Conservation (phyloP, 257 asterid genomes). For the Paraleonurus japonicus region DNA sequence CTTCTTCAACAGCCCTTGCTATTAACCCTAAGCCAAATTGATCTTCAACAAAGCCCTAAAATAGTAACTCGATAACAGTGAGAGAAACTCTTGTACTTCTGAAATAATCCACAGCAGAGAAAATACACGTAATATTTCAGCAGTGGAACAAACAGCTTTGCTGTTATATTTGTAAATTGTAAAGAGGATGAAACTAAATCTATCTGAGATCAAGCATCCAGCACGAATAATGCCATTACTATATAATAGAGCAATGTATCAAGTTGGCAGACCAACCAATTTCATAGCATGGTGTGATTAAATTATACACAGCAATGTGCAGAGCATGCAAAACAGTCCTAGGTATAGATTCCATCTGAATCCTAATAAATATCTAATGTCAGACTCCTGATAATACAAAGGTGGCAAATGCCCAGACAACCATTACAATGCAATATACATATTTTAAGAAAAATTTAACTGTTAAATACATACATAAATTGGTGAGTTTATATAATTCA, state of each 20-base stretch:
- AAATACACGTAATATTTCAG: slow-evolving; percentile 14
- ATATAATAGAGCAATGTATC: background rate
- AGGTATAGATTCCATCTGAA: background rate
- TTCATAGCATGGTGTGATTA: background rate
- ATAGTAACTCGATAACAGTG: slow-evolving; percentile 10
- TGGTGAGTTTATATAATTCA: slow-evolving; percentile 18
- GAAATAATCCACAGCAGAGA: slow-evolving; percentile 16
- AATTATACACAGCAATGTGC: background rate
- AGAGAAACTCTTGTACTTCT: slow-evolving; percentile 10
- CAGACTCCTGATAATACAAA: background rate
- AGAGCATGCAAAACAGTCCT: background rate
- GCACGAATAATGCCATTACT: slow-evolving; percentile 12
- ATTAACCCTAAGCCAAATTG: slow-evolving; percentile 98
- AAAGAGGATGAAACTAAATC: slow-evolving; percentile 17
- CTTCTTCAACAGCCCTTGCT: slow-evolving; percentile 99
- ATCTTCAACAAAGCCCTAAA: slow-evolving; percentile 97
- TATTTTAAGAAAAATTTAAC: background rate
- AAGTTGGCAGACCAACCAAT: background rate
- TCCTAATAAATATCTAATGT: background rate
- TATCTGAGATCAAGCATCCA: slow-evolving; percentile 6
- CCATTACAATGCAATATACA: slow-evolving; percentile 6
- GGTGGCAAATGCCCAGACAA: background rate
- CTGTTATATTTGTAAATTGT: background rate
- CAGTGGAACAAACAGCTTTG: slow-evolving; percentile 17
- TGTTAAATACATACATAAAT: background rate